Evolutionary conservation across 163 green algal species (phyloP), one percentile per base, ranked within the genome.

Genomic region (Trebouxiophyceae sp.): DNA sequence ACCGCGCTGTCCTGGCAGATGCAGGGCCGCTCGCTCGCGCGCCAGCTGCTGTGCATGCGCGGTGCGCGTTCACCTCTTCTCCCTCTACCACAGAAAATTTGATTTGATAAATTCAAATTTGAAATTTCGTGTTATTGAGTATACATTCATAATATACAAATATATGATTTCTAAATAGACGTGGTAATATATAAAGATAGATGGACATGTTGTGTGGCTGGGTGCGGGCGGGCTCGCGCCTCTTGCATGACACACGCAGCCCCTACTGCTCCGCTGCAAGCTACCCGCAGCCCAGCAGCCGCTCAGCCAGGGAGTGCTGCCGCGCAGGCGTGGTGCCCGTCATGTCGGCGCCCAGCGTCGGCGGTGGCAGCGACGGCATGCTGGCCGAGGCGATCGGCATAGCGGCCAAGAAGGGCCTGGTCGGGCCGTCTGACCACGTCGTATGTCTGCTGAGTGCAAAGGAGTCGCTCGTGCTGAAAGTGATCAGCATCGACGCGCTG

Each of bases 401-500:
- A n/a, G 77, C 82, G 1, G 59, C 30, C 20, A 45, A 46, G 19
- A 45, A 82, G 62, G 81, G 78, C 0, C 72, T 94, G 45, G 77
- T 87, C 29, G 62, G 70, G 16, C 68, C 83, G 5, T 54, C 70
- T 5, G 70, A 89, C 56, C 80, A 88, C 46, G 80, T 91, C 46
- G 86, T 86, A 33, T 77, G 68, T 62, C 73, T 86, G 31, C 58
- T 78, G 57, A 71, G 55, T 45, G 33, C 75, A 24, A 60, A 61
- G 8, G 77, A 71, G 20, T 57, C 62, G 22, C 44, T 81, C 32
- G 59, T 83, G 20, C 80, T 97, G 54, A 95, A 97, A 69, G 60
- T 87, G 60, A 75, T 97, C 57, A 86, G 89, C 1, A 79, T 95
- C 46, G 91, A 92, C 57, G 79, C 71, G 28, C 67, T 95, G n/a